Evolutionary conservation across 441 rosid genomes (phyloP).

Genomic region (Biscutella laevigata): DNA sequence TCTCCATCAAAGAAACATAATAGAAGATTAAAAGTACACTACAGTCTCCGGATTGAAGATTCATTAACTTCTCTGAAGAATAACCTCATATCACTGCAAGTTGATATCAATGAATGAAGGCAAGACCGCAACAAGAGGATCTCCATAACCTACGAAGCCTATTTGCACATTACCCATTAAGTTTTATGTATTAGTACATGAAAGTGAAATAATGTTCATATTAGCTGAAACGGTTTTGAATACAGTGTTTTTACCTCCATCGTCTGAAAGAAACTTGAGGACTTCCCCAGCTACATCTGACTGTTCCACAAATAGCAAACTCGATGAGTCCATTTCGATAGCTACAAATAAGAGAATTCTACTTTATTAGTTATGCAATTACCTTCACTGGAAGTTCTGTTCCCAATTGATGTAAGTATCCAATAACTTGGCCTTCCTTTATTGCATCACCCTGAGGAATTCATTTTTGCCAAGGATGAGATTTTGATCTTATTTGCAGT

Average conservation of each 20-base stretch:
- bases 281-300: constrained; percentile 84
- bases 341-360: constrained; percentile 4
- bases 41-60: not conserved
- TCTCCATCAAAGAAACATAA: not conserved
- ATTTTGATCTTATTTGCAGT: not conserved
- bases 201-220: not conserved
- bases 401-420: constrained; percentile 75
- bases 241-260: constrained; percentile 54
- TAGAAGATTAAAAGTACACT: constrained; percentile 8
- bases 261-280: constrained; percentile 66
- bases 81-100: constrained; percentile 16
- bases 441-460: constrained; percentile 62
- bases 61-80: not conserved
- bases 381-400: constrained; percentile 81
- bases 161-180: constrained; percentile 11
- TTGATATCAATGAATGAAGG: constrained; percentile 70
- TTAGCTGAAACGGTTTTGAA: not conserved
- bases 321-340: not conserved
- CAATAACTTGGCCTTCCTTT: constrained; percentile 81
- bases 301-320: constrained; percentile 41
- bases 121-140: constrained; percentile 73
- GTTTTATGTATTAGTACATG: not conserved
- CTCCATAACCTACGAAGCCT: constrained; percentile 83
- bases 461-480: not conserved
- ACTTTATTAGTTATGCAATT: constrained; percentile 11